Evolutionary conservation across 352 stramenopile genomes (phyloP).

Genomic region (Phytopythium cucurbitacearum): DNA sequence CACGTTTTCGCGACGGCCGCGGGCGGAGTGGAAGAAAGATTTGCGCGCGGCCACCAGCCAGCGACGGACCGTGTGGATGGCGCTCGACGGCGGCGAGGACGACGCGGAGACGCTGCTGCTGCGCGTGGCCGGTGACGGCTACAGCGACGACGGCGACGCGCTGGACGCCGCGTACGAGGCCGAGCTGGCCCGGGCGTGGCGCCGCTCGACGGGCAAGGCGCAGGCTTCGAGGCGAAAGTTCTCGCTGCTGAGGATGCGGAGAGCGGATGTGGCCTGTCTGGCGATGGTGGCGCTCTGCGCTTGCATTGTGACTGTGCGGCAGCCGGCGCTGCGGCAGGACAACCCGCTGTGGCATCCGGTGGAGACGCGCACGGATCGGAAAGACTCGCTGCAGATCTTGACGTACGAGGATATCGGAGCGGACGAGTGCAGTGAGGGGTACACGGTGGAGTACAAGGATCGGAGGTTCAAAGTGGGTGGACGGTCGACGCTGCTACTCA

Average conservation of each 20-base stretch:
- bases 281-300: constrained; percentile 38
- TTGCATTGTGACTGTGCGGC: constrained; percentile 44
- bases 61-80: not conserved
- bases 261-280: constrained; percentile 48
- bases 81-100: constrained; percentile 6
- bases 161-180: not conserved
- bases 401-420: constrained; percentile 56
- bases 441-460: constrained; percentile 39
- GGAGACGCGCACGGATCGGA: not conserved
- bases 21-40: too few species aligned
- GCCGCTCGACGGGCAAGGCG: constrained; percentile 7
- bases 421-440: constrained; percentile 33
- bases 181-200: not conserved
- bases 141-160: constrained; percentile 1
- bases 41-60: too few species aligned
- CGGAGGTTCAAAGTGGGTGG: constrained; percentile 64
- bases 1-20: too few species aligned
- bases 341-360: constrained; percentile 28
- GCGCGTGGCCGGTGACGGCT: constrained; percentile 8
- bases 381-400: constrained; percentile 21
- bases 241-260: constrained; percentile 12
- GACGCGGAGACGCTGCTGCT: constrained; percentile 14
- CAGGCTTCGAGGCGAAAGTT: too few species aligned
- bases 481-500: constrained; percentile 45
- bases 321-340: constrained; percentile 33